A percentile compares a stretch with the other conserved stretches of the same genome.
Conservation (phyloP, 495 filamentous ascomycete species). For the Daldinia bambusicola region DNA sequence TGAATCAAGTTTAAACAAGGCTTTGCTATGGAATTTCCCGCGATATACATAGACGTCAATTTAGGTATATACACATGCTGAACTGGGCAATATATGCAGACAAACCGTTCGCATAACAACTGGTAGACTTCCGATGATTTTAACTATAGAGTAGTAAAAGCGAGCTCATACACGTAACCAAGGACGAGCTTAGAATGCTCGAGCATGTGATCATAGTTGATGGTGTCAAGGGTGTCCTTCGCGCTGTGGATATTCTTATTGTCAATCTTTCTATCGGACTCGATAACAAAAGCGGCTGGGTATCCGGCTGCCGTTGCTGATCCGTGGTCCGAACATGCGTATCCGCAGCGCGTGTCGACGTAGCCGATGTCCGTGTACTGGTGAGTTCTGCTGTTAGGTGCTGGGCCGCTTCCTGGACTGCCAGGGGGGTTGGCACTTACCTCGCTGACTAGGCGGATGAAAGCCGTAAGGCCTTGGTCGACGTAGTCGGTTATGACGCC, state of each 20-base stretch:
- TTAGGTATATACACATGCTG: neutral
- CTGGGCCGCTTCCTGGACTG: neutral
- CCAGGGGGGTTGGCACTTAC: conserved; percentile 10
- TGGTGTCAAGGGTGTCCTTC: conserved; percentile 42
- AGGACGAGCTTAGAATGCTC: conserved; percentile 39
- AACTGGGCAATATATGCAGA: neutral
- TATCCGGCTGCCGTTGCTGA: conserved; percentile 46
- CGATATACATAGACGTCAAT: no score
- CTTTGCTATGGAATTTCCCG: no score
- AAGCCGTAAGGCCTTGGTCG: conserved; percentile 44
- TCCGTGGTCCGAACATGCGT: conserved; percentile 50
- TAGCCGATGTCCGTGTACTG: conserved; percentile 79
- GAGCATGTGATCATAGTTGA: conserved; percentile 37
- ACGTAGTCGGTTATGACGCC: conserved; percentile 48
- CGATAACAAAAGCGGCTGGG: conserved; percentile 49
- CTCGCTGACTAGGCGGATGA: conserved; percentile 38
- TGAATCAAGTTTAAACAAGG: neutral
- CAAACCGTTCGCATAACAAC: neutral
- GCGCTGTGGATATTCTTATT: conserved; percentile 47
- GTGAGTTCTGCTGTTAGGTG: neutral
- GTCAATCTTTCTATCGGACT: conserved; percentile 40
- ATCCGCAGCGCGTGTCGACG: conserved; percentile 90
- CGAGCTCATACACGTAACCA: conserved; percentile 41
- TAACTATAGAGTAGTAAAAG: conserved; percentile 21
- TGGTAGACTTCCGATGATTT: neutral